Evolutionary conservation across 352 stramenopile genomes (phyloP).

Genomic region (Halophytophthora polymorphica): DNA sequence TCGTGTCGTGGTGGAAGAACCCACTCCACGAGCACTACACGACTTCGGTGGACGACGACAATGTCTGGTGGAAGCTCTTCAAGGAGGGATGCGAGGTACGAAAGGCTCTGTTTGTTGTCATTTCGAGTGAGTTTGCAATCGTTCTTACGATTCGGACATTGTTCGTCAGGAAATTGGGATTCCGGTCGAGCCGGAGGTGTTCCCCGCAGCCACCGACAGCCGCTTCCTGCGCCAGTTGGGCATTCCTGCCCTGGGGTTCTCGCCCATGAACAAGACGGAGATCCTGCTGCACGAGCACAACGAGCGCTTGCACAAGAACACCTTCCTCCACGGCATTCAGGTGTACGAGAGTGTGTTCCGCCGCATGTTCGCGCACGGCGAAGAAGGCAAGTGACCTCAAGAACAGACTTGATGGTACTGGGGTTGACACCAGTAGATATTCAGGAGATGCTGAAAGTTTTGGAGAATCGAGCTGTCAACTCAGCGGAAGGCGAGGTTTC

Average conservation of each 20-base stretch:
- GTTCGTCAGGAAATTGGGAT: conserved; percentile 44
- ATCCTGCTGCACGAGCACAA: conserved; percentile 97
- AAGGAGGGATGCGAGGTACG: conserved; percentile 39
- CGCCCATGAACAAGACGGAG: conserved; percentile 93
- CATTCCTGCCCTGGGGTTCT: conserved; percentile 92
- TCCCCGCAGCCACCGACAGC: conserved; percentile 93
- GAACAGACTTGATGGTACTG: too few species aligned
- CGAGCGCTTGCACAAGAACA: conserved; percentile 90
- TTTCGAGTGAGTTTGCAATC: too few species aligned
- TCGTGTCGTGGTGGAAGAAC: conserved; percentile 37
- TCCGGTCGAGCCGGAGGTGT: conserved; percentile 88
- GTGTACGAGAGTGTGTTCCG: conserved; percentile 77
- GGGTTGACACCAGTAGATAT: background rate
- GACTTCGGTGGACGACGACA: conserved; percentile 50
- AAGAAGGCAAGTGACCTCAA: conserved; percentile 2
- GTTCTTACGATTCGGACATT: too few species aligned
- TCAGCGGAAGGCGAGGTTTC: too few species aligned
- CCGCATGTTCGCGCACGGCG: conserved; percentile 36
- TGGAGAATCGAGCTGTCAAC: too few species aligned
- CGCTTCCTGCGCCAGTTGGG: conserved; percentile 89
- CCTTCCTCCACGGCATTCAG: conserved; percentile 91
- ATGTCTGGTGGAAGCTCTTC: conserved; percentile 63
- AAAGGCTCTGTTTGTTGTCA: too few species aligned
- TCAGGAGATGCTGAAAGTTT: too few species aligned
- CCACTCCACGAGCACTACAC: conserved; percentile 58